phyloP scores from a whole-genome alignment of 495 filamentous ascomycete genomes.

The Peziza echinospora region DNA sequence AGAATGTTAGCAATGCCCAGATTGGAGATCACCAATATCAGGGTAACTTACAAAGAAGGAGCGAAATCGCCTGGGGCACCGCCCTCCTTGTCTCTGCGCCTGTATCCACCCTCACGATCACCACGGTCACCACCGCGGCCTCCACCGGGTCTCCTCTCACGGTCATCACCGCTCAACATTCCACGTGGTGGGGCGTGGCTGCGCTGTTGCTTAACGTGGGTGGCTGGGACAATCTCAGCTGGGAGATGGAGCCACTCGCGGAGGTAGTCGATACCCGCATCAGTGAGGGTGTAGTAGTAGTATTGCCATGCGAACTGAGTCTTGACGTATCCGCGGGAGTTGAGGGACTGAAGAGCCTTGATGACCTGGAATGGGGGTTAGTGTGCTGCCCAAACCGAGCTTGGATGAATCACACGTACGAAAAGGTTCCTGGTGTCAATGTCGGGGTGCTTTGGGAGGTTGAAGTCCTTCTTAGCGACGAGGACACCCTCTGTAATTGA shows the following conservation, averaged over 20 bases:
- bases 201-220: constrained; percentile 99
- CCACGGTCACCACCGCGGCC: constrained; percentile 45
- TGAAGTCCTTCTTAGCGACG: constrained; percentile 97
- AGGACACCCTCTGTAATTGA: constrained; percentile 68
- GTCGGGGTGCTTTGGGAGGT: constrained; percentile 76
- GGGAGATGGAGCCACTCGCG: constrained; percentile 99
- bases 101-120: constrained; percentile 82
- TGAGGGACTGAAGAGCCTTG: constrained; percentile 95
- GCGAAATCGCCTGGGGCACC: constrained; percentile 86
- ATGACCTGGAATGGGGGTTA: constrained; percentile 67
- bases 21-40: no score
- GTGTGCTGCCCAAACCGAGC: no score
- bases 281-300: constrained; percentile 99
- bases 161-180: constrained; percentile 89
- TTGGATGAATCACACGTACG: no score
- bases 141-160: constrained; percentile 40
- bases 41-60: constrained; percentile 55
- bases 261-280: constrained; percentile 98
- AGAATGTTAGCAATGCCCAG: background rate
- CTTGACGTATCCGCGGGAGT: constrained; percentile 94
- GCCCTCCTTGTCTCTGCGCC: constrained; percentile 73
- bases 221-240: constrained; percentile 96
- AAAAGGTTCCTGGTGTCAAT: constrained; percentile 98
- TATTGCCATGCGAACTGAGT: constrained; percentile 99
- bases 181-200: constrained; percentile 93